Percentiles rank a stretch among this genome's conserved stretches.
These are phyloP conservation scores for Trichoderma sp. DNA, from an alignment of 2,329 filamentous ascomycete genomes.

Conservation along the genomic window DNA sequence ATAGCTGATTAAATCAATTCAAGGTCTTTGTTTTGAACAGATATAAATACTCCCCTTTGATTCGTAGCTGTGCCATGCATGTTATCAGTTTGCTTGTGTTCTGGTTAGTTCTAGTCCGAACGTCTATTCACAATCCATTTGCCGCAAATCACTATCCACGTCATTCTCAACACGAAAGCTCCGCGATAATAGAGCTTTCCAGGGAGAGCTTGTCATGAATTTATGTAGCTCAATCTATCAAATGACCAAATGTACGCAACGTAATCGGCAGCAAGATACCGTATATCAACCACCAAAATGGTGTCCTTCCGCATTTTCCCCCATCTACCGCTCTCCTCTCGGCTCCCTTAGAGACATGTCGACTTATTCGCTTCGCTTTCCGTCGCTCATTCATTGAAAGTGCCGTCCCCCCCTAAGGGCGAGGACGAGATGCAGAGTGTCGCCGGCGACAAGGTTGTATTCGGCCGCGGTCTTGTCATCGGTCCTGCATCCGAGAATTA, in stretches of 20 bases:
- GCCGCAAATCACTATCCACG: no score
- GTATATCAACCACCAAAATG: not conserved
- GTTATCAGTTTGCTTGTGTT: not conserved
- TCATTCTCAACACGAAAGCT: not conserved
- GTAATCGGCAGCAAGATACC: not conserved
- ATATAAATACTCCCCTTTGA: not conserved
- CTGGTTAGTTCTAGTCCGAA: not conserved
- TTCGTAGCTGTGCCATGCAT: not conserved
- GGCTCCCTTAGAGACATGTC: slow-evolving; percentile 6
- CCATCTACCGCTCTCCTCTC: not conserved
- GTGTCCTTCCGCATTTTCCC: not conserved
- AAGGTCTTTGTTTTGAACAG: not conserved
- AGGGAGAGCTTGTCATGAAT: not conserved
- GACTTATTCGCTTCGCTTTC: slow-evolving; percentile 14
- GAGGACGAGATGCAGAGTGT: slow-evolving; percentile 91
- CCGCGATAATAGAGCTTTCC: not conserved
- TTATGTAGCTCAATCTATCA: slow-evolving; percentile 13
- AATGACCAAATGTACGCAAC: slow-evolving; percentile 15
- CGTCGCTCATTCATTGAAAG: slow-evolving; percentile 19
- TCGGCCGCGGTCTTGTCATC: slow-evolving; percentile 93
- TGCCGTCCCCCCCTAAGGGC: slow-evolving; percentile 76
- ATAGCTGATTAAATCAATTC: not conserved
- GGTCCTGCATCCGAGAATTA: slow-evolving; percentile 55
- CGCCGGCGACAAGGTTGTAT: slow-evolving; percentile 86
- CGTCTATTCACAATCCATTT: not conserved